Evolutionary conservation across 177 flowering plant species (phyloP), one percentile per base, ranked within the genome.

Genomic region (Vitis hybrid): DNA sequence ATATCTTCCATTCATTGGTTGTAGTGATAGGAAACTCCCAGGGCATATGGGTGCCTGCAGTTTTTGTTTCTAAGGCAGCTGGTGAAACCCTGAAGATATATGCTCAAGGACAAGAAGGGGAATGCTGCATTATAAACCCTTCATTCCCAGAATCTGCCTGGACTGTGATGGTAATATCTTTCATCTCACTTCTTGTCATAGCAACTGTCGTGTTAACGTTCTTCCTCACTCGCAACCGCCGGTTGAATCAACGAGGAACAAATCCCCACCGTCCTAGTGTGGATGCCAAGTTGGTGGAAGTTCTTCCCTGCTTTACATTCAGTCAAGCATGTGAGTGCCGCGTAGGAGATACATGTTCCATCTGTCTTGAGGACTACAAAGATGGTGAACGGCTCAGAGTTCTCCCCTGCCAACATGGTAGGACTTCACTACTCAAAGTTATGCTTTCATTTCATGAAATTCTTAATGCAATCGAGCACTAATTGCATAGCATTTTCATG

Each of bases 391-490:
- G 52, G 18, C 75, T 89, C 8, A 83, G 79, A 74, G 78, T 87
- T 70, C 88, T 87, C 11, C 89, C 93, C 11, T 87, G 93, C 73
- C 84, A 75, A 51, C 93, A 87, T 74, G 84, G 93, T 89, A 85
- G 52, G 78, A 18, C 16, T 67, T 64, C 11, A 14, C 14, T 35
- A 27, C 30, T 27, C 30, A 27, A 27, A 27, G 4, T 27, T 27
- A 27, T 27, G 30, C 30, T 27, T 27, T 27, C 30, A 27, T 27
- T 27, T 27, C 30, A 27, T 27, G 30, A 27, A 27, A 27, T 27
- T 27, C 30, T 27, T 27, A 27, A 27, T 27, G 30, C 30, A 27
- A 27, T 27, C 4, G 4, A 27, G 30, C 30, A 27, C 30, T 27
- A 27, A 27, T 2, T 27, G 30, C 30, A 0, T 27, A 27, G 30